phyloP scores from a whole-genome alignment of 192 early-diverging fungal genomes.

The Podila clonocystis region DNA sequence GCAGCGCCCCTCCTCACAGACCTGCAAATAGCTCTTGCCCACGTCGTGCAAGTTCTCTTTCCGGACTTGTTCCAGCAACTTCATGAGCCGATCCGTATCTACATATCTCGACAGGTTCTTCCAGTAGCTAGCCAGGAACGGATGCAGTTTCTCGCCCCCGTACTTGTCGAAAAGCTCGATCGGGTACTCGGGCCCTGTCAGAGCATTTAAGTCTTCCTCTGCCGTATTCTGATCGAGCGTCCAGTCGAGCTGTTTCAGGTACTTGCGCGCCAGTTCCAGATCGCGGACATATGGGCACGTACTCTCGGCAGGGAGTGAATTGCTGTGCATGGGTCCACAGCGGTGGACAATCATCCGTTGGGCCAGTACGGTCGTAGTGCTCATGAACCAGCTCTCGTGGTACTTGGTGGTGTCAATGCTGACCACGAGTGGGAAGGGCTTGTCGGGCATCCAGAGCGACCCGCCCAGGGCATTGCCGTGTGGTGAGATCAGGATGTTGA shows the following conservation, averaged over 20 bases:
- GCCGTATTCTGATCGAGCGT: not conserved
- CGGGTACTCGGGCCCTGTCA: slow-evolving; percentile 12
- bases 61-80: slow-evolving; percentile 4
- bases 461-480: slow-evolving; percentile 24
- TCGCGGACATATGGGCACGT: slow-evolving; percentile 2
- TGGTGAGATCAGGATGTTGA: slow-evolving; percentile 15
- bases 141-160: not conserved
- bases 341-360: slow-evolving; percentile 12
- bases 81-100: slow-evolving; percentile 4
- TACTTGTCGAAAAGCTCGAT: slow-evolving; percentile 8
- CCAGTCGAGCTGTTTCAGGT: not conserved
- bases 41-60: not conserved
- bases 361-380: slow-evolving; percentile 6
- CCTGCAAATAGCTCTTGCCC: not conserved
- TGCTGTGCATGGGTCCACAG: not conserved
- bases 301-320: not conserved
- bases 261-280: slow-evolving; percentile 3
- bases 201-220: not conserved
- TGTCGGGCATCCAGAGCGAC: slow-evolving; percentile 15
- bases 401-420: slow-evolving; percentile 21
- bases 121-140: slow-evolving; percentile 5
- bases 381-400: slow-evolving; percentile 11
- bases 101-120: slow-evolving; percentile 12
- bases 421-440: slow-evolving; percentile 2
- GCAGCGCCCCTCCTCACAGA: slow-evolving; percentile 4